Percentiles rank a stretch among this genome's conserved stretches.
Evolutionary conservation across 208 protist species (phyloP).

Genomic region (Trypanosoma grayi): DNA sequence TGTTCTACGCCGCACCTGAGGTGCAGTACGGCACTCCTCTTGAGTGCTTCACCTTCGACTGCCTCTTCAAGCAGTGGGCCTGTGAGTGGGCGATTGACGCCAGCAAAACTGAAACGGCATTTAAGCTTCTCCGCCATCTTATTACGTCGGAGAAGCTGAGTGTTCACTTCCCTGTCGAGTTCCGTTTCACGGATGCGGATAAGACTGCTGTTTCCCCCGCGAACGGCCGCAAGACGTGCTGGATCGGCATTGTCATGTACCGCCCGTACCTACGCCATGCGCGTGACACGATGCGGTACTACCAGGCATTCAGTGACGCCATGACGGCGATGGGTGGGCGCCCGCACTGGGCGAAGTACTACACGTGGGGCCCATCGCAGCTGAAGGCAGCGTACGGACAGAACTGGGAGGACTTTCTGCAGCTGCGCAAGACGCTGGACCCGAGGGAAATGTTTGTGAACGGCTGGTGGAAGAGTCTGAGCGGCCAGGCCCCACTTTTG

Average conservation of each 20-base stretch:
- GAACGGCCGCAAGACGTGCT: conserved; percentile 60
- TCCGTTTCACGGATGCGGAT: conserved; percentile 67
- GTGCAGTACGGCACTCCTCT: conserved; percentile 53
- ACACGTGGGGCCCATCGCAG: conserved; percentile 46
- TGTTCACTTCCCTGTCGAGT: conserved; percentile 85
- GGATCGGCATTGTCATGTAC: conserved; percentile 89
- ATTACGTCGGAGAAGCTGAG: conserved; percentile 46
- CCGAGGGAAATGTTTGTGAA: conserved; percentile 66
- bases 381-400: conserved; percentile 41
- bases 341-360: conserved; percentile 87
- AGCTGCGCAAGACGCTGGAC: conserved; percentile 49
- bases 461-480: conserved; percentile 58
- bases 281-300: conserved; percentile 55
- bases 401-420: conserved; percentile 63
- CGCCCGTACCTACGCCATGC: conserved; percentile 44
- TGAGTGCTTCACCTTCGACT: conserved; percentile 79
- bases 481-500: conserved; percentile 18
- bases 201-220: conserved; percentile 56
- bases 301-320: conserved; percentile 52
- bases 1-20: conserved; percentile 37
- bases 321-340: conserved; percentile 65
- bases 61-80: conserved; percentile 77
- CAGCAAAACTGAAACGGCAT: conserved; percentile 35
- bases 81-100: conserved; percentile 79
- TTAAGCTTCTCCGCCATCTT: conserved; percentile 47